Percentiles rank a stretch among this genome's conserved stretches.
These are phyloP conservation scores for Bertia moriformis DNA, from an alignment of 2,329 filamentous ascomycete genomes.

Conservation along the genomic window DNA sequence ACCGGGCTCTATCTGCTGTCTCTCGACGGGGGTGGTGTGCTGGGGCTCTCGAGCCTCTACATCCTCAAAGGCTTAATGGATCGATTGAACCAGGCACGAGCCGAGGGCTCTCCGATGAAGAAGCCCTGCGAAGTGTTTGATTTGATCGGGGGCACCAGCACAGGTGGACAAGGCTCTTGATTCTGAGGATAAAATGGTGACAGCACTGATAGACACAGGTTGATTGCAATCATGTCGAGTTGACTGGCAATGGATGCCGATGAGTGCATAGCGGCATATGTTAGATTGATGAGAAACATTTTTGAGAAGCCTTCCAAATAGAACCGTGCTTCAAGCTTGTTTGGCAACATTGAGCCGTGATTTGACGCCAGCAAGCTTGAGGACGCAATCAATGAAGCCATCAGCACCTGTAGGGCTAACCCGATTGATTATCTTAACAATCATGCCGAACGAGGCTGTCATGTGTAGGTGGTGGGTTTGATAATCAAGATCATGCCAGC, in stretches of 20 bases:
- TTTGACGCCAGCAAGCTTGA: no score
- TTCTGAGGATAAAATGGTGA: fast-evolving
- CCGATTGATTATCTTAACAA: no score
- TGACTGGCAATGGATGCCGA: slow-evolving; percentile 8
- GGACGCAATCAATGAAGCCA: no score
- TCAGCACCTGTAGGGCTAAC: no score
- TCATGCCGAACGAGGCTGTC: no score
- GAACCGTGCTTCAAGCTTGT: no score
- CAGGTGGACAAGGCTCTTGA: slow-evolving; percentile 4
- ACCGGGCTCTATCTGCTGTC: background rate
- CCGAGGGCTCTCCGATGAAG: slow-evolving; percentile 3
- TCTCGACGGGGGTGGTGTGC: slow-evolving; percentile 6
- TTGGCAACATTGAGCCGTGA: no score
- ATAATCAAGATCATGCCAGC: no score
- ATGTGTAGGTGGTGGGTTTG: no score
- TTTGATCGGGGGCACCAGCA: slow-evolving; percentile 7
- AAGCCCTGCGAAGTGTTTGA: slow-evolving; percentile 7
- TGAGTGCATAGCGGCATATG: slow-evolving; percentile 8
- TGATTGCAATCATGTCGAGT: slow-evolving; percentile 10
- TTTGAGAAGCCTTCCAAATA: no score
- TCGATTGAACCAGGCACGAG: slow-evolving; percentile 3
- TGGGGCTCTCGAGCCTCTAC: slow-evolving; percentile 5
- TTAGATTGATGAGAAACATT: slow-evolving; percentile 7
- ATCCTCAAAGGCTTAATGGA: slow-evolving; percentile 6
- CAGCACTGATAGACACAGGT: slow-evolving; percentile 2